Conservation (phyloP, 371 early-diverging fungal species). For the Parasitella parasitica region DNA sequence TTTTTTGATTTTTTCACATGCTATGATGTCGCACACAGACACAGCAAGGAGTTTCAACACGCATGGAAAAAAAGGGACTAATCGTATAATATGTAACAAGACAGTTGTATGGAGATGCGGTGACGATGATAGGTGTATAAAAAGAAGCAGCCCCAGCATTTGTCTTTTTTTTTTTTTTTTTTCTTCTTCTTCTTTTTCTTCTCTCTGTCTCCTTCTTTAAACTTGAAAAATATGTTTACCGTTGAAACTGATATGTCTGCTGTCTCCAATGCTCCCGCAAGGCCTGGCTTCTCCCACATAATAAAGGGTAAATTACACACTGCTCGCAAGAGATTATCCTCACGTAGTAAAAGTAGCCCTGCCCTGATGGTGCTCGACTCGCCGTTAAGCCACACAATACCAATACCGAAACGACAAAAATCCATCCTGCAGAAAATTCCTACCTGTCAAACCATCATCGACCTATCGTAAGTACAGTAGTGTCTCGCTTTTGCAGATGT, state of each 20-base stretch:
- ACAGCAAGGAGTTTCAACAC: background rate
- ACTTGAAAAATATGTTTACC: background rate
- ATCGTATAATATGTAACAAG: background rate
- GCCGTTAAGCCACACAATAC: background rate
- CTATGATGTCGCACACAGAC: background rate
- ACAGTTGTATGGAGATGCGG: too few relatives aligned
- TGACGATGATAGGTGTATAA: background rate
- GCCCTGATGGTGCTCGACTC: constrained; percentile 5
- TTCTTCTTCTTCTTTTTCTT: background rate
- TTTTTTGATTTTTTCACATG: background rate
- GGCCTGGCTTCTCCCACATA: constrained; percentile 1
- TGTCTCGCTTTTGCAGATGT: background rate
- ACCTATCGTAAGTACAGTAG: constrained; percentile 28
- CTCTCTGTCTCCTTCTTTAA: too few relatives aligned
- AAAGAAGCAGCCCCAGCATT: background rate
- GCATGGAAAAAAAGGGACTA: background rate
- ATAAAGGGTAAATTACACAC: constrained; percentile 10
- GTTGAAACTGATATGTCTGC: constrained; percentile 3
- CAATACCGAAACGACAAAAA: background rate
- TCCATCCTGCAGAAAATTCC: constrained; percentile 13
- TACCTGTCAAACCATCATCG: constrained; percentile 25
- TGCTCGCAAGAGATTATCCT: constrained; percentile 3
- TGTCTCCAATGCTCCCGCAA: background rate
- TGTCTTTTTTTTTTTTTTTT: background rate
- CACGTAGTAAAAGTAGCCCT: constrained; percentile 23